Percentiles rank a stretch among this genome's conserved stretches.
Evolutionary conservation across 2,329 filamentous ascomycete species (phyloP).

Genomic region (Chaetomiaceae sp.): DNA sequence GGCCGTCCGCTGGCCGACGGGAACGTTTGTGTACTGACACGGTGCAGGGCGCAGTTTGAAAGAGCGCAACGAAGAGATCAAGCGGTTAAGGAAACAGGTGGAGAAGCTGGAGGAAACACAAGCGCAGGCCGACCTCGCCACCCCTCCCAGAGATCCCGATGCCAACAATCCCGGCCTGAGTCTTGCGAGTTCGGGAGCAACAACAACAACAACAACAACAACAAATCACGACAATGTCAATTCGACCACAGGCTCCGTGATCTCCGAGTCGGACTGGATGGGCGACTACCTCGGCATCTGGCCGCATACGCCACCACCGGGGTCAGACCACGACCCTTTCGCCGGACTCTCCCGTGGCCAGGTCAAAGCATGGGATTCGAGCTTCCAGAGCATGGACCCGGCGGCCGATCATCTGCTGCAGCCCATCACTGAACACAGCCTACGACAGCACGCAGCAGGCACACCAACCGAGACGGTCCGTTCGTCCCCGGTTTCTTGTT

Average conservation of each 20-base stretch:
- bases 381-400: neutral
- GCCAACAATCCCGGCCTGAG: neutral
- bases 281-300: neutral
- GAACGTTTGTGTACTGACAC: neutral
- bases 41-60: neutral
- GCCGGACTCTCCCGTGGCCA: neutral
- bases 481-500: neutral
- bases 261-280: conserved; percentile 2
- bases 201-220: neutral
- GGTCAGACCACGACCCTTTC: neutral
- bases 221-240: neutral
- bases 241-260: neutral
- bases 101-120: neutral
- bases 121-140: neutral
- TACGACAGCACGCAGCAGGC: neutral
- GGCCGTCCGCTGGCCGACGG: no score
- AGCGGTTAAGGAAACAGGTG: conserved; percentile 1
- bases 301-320: neutral
- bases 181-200: neutral
- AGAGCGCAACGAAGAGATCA: conserved; percentile 9
- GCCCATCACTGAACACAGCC: neutral
- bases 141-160: neutral
- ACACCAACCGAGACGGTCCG: neutral
- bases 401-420: neutral
- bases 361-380: neutral